These are phyloP conservation scores for Geosmithia putterillii DNA, from an alignment of 2,329 filamentous ascomycete genomes.

Conservation along the genomic window DNA sequence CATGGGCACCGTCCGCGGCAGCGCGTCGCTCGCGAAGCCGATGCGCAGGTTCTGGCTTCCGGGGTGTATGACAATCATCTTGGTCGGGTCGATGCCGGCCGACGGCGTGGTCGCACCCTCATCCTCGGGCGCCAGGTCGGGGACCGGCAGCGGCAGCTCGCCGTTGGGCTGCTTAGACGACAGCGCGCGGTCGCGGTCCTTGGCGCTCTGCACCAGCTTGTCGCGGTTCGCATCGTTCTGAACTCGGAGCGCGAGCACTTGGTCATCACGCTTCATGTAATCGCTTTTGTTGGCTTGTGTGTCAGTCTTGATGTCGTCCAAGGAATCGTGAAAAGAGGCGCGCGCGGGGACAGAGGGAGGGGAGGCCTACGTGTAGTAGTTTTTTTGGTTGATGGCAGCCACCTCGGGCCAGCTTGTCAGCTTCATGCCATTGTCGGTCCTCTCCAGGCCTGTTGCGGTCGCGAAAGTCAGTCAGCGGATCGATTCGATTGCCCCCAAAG, in stretches of 20 bases:
- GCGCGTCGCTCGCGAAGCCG: constrained; percentile 86
- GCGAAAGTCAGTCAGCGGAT: neutral
- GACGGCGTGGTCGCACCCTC: constrained; percentile 39
- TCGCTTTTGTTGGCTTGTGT: constrained; percentile 43
- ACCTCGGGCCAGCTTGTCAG: constrained; percentile 89
- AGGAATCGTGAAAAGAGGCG: neutral
- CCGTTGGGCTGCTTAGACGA: constrained; percentile 56
- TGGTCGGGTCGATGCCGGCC: constrained; percentile 63
- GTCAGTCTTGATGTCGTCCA: neutral
- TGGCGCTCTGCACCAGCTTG: constrained; percentile 70
- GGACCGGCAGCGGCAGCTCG: constrained; percentile 48
- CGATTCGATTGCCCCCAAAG: neutral
- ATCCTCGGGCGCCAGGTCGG: constrained; percentile 45
- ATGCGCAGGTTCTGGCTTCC: constrained; percentile 93
- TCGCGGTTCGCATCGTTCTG: constrained; percentile 81
- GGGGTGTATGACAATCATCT: constrained; percentile 88
- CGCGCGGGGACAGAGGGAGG: neutral
- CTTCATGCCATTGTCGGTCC: constrained; percentile 98
- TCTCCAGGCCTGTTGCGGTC: constrained; percentile 66
- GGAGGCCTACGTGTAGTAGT: constrained; percentile 78
- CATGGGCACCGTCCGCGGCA: constrained; percentile 92
- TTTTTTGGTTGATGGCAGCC: constrained; percentile 95
- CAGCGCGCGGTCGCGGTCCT: constrained; percentile 76
- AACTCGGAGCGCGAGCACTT: constrained; percentile 78
- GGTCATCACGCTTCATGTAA: constrained; percentile 96